phyloP scores from a whole-genome alignment of 2,329 filamentous ascomycete genomes.

The Aspergillus sp. region DNA sequence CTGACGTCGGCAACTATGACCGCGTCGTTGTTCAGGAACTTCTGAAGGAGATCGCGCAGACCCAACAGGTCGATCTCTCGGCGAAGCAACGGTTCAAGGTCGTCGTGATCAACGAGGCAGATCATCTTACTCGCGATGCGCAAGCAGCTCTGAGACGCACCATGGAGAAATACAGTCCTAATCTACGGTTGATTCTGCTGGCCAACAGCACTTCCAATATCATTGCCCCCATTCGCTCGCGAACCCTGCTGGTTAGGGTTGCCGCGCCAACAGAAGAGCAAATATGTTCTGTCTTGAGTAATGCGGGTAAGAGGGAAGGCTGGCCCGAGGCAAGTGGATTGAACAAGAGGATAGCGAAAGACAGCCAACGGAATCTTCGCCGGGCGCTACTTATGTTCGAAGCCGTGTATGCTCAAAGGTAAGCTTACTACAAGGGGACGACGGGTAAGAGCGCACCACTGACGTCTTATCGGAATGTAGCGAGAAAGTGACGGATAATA shows the following conservation, averaged over 20 bases:
- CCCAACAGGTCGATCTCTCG: constrained; percentile 92
- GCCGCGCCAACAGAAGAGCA: constrained; percentile 83
- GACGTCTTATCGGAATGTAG: constrained; percentile 46
- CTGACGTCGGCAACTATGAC: constrained; percentile 94
- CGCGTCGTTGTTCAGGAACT: constrained; percentile 93
- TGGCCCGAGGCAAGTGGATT: constrained; percentile 76
- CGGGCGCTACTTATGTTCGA: constrained; percentile 95
- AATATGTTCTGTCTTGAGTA: constrained; percentile 72
- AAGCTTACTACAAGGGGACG: constrained; percentile 35
- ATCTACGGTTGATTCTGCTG: constrained; percentile 83
- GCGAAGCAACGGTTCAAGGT: constrained; percentile 96
- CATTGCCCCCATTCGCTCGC: constrained; percentile 93
- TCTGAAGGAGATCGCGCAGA: constrained; percentile 96
- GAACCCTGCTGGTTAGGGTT: constrained; percentile 88
- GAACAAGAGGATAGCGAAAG: constrained; percentile 81
- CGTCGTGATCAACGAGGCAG: constrained; percentile 98
- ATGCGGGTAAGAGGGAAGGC: constrained; percentile 73
- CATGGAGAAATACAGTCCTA: constrained; percentile 99
- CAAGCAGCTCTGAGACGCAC: constrained; percentile 92
- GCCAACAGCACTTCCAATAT: constrained; percentile 98
- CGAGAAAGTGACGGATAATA: constrained; percentile 84
- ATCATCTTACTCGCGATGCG: constrained; percentile 88
- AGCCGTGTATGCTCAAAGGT: constrained; percentile 96
- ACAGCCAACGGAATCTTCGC: constrained; percentile 87
- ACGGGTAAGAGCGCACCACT: not conserved